These are phyloP conservation scores for Chaetomium strumarium DNA, from an alignment of 2,329 filamentous ascomycete species.

Conservation along the genomic window DNA sequence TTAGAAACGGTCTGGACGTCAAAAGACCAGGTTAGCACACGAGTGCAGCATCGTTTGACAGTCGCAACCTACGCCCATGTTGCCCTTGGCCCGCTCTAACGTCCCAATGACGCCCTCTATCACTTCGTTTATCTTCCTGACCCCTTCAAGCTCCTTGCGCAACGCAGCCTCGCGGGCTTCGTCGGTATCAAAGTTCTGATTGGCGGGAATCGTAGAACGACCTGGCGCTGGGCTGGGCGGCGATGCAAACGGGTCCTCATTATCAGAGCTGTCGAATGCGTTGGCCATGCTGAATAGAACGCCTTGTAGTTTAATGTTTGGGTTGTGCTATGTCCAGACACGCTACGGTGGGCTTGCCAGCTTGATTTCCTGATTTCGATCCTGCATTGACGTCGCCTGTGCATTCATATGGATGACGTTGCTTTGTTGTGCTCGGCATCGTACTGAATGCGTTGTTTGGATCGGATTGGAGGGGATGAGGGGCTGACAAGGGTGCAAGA, in stretches of 20 bases:
- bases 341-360: no score
- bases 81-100: conserved; percentile 64
- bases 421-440: conserved; percentile 17
- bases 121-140: conserved; percentile 80
- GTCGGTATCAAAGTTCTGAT: conserved; percentile 52
- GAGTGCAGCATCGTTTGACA: neutral
- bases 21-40: conserved; percentile 10
- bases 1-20: conserved; percentile 64
- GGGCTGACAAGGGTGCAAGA: conserved; percentile 9
- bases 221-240: conserved; percentile 21
- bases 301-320: neutral
- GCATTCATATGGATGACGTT: conserved; percentile 18
- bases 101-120: conserved; percentile 74
- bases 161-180: conserved; percentile 68
- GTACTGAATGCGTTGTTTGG: conserved; percentile 17
- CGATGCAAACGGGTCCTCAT: conserved; percentile 29
- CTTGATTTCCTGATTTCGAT: no score
- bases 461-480: conserved; percentile 19
- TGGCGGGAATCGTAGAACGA: conserved; percentile 38
- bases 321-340: neutral
- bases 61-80: conserved; percentile 60
- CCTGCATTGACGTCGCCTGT: neutral
- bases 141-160: conserved; percentile 71
- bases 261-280: conserved; percentile 41
- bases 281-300: conserved; percentile 37